Evolutionary conservation across 805 yeast genomes (phyloP), one percentile per base, ranked within the genome.

Genomic region (Saccharomycopsis capsularis): DNA sequence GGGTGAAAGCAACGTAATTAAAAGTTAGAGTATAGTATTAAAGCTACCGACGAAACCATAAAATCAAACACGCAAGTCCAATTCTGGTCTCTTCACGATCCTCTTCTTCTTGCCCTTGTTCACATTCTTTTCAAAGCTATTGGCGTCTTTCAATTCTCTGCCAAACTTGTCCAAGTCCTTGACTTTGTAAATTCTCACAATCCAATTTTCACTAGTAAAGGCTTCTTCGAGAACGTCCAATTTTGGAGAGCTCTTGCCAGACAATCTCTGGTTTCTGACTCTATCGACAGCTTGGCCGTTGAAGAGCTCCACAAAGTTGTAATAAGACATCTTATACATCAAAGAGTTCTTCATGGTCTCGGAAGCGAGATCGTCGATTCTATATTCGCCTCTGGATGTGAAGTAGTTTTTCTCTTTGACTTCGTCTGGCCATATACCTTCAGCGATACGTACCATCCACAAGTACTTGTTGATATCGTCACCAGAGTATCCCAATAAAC

Each of bases 381-480:
- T 80, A 65, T 88, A 93, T 65, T 89, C 96, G 54, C 98, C 97
- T 48, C 78, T 68, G 3, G 78, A 78, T 21, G 90, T 85, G 75
- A 90, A 93, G 68, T 70, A 93, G 56, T 81, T 76, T 55, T 93
- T 73, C 69, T 93, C 99, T 57, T 73, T 76, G 51, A 93, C 81
- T 63, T 93, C 98, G n/a, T 93, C 97, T 1, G 99, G 99, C 99
- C 99, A 93, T 52, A 93, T 87, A 47, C 99, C 99, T 68, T 93
- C 96, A n/a, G 96, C 78, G 57, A 93, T 93, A 66, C 99, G 79
- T 25, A 93, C 89, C 99, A 93, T 93, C 99, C 99, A 95, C 62
- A 93, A 68, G 69, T 89, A 93, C 68, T 93, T 93, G 73, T 93
- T 93, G 60, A 93, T 71, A 68, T 95, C 99, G 67, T 93, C 99